Conservation (phyloP, 257 asterid genomes). For the Handroanthus guayacan region DNA sequence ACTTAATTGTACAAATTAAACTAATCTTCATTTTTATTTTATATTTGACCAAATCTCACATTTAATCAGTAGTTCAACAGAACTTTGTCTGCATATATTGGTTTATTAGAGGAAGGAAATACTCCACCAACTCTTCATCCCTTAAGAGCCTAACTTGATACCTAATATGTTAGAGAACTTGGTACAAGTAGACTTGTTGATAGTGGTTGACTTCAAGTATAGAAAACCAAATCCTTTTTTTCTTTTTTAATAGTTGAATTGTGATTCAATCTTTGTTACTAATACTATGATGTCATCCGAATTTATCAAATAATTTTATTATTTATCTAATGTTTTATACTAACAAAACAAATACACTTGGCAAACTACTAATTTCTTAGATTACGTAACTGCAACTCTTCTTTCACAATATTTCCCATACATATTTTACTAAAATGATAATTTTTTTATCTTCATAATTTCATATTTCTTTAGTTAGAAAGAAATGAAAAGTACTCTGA, state of each 20-base stretch:
- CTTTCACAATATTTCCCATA: too few species aligned
- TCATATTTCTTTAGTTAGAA: too few species aligned
- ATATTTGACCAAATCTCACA: slow-evolving; percentile 36
- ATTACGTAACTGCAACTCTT: too few species aligned
- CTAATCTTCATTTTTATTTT: slow-evolving; percentile 42
- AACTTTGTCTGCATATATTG: slow-evolving; percentile 30
- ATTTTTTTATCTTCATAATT: too few species aligned
- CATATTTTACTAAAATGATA: too few species aligned
- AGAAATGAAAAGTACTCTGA: too few species aligned
- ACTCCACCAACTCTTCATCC: slow-evolving; percentile 31
- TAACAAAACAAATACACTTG: too few species aligned
- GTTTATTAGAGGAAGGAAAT: neutral
- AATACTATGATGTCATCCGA: neutral
- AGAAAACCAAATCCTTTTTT: slow-evolving; percentile 9
- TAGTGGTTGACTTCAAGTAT: slow-evolving; percentile 30
- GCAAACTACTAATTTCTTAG: too few species aligned
- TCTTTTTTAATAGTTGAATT: neutral
- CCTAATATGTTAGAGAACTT: neutral
- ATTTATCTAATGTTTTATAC: too few species aligned
- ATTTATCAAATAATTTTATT: too few species aligned
- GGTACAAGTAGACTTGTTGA: slow-evolving; percentile 8
- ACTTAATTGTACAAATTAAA: slow-evolving; percentile 43
- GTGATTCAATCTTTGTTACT: neutral
- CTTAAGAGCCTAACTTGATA: slow-evolving; percentile 20
- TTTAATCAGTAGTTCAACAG: slow-evolving; percentile 44